Base-by-base conservation (phyloP, 148 eudicot genomes). In the Linanthus parryae region DNA sequence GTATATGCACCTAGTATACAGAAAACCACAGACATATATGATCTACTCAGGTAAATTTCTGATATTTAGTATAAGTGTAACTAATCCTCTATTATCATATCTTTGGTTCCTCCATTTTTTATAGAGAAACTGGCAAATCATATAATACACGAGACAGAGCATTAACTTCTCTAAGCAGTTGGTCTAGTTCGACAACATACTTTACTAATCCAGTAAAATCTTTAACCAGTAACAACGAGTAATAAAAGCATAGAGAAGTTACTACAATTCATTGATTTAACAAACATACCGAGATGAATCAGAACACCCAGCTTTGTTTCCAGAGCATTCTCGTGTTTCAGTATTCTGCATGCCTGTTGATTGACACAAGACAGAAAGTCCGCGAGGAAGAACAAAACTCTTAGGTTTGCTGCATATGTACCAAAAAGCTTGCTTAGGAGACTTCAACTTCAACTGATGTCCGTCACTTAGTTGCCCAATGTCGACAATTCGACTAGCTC, bases 311-410 rank as follows among this genome's bases (percentile, higher is more conserved):
- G 26, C 1, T 17, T 12, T 15, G 8, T 2, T 2, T 38, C 7
- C 21, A n/a, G 22, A 16, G 17, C 55, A 51, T 51, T 51, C 30
- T 31, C 62, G 68, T 52, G 84, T 57, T 58, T 74, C 79, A 23
- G 80, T 71, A 56, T 75, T 69, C 10, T 44, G 68, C 70, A 74
- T 57, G 57, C 69, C 65, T 29, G 72, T 69, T 51, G 83, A 79
- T 40, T 52, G 76, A 44, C 96, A 84, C 47, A 69, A 44, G 30
- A 73, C 62, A 18, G 79, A 69, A 55, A 76, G 63, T 48, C 70
- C 71, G 51, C 66, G 58, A 11, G 67, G 57, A 2, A 45, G 48
- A 49, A 62, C 15, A 37, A 47, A 57, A 42, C 46, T 54, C 47
- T 59, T 12, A 8, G 69, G 58, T 53, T 69, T 76, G 57, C 68